Conservation (phyloP, 495 filamentous ascomycete species). For the Penicillium robsamsonii region DNA sequence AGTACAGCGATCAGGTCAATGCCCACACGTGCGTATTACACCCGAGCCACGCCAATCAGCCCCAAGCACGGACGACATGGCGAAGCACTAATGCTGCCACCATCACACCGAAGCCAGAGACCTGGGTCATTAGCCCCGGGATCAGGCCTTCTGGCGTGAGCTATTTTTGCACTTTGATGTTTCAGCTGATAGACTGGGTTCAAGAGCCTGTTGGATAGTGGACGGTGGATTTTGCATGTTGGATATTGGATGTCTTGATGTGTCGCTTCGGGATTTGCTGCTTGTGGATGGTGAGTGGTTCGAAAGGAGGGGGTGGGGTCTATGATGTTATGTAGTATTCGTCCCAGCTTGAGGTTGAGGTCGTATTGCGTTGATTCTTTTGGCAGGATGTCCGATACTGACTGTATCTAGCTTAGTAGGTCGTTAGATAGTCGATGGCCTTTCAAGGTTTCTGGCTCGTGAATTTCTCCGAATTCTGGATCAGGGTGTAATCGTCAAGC, state of each 20-base stretch:
- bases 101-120: slow-evolving; percentile 24
- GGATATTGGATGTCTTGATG: neutral
- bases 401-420: neutral
- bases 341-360: neutral
- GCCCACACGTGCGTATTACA: slow-evolving; percentile 1
- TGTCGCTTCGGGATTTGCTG: neutral
- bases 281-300: neutral
- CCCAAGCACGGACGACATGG: slow-evolving; percentile 15
- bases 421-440: neutral
- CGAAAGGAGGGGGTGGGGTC: neutral
- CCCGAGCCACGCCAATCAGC: slow-evolving; percentile 15
- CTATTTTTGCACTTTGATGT: slow-evolving; percentile 1
- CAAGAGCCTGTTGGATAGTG: neutral
- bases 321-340: neutral
- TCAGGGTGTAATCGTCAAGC: neutral
- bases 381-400: neutral
- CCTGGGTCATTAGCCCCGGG: slow-evolving; percentile 17
- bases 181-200: neutral
- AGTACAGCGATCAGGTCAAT: neutral
- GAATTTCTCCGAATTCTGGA: slow-evolving; percentile 13
- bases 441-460: neutral
- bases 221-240: neutral
- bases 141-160: slow-evolving; percentile 11
- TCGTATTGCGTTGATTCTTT: neutral
- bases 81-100: slow-evolving; percentile 20